phyloP scores from a whole-genome alignment of 352 stramenopile genomes.

The Phytophthora quininea region DNA sequence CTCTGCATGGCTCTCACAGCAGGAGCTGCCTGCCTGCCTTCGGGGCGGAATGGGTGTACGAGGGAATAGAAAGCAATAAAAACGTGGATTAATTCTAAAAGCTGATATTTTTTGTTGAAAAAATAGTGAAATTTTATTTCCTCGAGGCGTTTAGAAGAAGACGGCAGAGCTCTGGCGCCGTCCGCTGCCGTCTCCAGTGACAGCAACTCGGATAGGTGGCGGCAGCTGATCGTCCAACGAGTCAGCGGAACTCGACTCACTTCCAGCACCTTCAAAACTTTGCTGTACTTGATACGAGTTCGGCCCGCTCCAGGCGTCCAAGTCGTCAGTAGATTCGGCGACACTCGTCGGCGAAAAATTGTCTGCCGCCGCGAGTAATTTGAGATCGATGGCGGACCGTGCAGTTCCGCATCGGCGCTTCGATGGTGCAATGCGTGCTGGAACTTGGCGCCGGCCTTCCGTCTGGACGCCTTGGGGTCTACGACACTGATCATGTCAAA shows the following conservation, averaged over 20 bases:
- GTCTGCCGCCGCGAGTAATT: slow-evolving; percentile 50
- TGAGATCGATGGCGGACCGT: slow-evolving; percentile 23
- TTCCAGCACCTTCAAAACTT: slow-evolving; percentile 7
- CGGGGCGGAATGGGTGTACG: background rate
- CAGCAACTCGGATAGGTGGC: slow-evolving; percentile 13
- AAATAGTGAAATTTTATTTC: too few relatives aligned
- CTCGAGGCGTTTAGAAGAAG: background rate
- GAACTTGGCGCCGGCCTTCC: slow-evolving; percentile 34
- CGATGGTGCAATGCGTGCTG: slow-evolving; percentile 41
- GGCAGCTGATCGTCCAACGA: slow-evolving; percentile 10
- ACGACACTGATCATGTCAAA: slow-evolving; percentile 60
- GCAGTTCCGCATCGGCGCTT: background rate
- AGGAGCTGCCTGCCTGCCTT: background rate
- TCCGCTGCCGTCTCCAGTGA: background rate
- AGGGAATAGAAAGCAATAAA: background rate
- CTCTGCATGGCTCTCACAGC: slow-evolving; percentile 29
- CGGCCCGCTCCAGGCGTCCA: slow-evolving; percentile 34
- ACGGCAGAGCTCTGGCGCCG: background rate
- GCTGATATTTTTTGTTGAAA: too few relatives aligned
- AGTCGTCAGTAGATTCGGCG: slow-evolving; percentile 36
- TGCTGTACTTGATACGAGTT: slow-evolving; percentile 6
- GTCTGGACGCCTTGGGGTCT: slow-evolving; percentile 33
- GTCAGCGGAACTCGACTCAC: slow-evolving; percentile 1
- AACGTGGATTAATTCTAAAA: too few relatives aligned
- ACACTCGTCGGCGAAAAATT: slow-evolving; percentile 48